Conservation (phyloP, 2,329 filamentous ascomycete species). For the Nothophaeocryptopus gaeumannii region DNA sequence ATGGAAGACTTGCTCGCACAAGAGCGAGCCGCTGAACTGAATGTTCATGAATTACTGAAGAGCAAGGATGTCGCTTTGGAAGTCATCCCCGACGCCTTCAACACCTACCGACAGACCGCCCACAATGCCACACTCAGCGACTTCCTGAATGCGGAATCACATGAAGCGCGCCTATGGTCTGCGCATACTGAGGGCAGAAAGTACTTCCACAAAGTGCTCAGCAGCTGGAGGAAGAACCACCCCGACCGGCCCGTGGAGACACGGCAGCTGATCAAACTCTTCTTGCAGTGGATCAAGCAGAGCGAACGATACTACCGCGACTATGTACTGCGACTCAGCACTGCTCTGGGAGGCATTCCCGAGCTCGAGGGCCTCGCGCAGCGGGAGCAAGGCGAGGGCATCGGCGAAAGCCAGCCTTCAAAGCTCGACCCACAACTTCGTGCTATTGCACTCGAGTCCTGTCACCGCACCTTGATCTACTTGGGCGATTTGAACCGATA, state of each 20-base stretch:
- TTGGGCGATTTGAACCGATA: slow-evolving; percentile 90
- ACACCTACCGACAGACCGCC: slow-evolving; percentile 63
- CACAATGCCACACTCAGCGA: slow-evolving; percentile 71
- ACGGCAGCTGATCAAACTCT: slow-evolving; percentile 77
- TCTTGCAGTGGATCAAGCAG: slow-evolving; percentile 79
- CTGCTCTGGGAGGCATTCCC: slow-evolving; percentile 54
- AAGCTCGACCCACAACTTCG: slow-evolving; percentile 46
- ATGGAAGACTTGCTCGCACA: slow-evolving; percentile 34
- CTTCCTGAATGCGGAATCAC: slow-evolving; percentile 61
- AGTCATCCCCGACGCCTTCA: slow-evolving; percentile 27
- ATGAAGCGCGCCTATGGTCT: slow-evolving; percentile 74
- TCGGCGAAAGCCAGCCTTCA: slow-evolving; percentile 26
- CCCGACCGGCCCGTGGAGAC: slow-evolving; percentile 60
- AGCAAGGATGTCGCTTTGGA: slow-evolving; percentile 24
- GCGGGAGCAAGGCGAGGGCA: slow-evolving; percentile 24
- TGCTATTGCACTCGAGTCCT: slow-evolving; percentile 66
- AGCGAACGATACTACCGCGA: slow-evolving; percentile 85
- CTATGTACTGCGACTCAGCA: slow-evolving; percentile 74
- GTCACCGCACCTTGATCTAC: slow-evolving; percentile 78
- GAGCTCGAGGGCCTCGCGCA: slow-evolving; percentile 58
- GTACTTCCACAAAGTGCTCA: slow-evolving; percentile 70
- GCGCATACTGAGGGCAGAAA: slow-evolving; percentile 74
- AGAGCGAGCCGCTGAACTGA: slow-evolving; percentile 30
- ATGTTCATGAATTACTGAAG: slow-evolving; percentile 29
- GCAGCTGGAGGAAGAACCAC: slow-evolving; percentile 47